Evolutionary conservation across 2,329 filamentous ascomycete genomes (phyloP).

Genomic region (Pseudogymnoascus sp.): DNA sequence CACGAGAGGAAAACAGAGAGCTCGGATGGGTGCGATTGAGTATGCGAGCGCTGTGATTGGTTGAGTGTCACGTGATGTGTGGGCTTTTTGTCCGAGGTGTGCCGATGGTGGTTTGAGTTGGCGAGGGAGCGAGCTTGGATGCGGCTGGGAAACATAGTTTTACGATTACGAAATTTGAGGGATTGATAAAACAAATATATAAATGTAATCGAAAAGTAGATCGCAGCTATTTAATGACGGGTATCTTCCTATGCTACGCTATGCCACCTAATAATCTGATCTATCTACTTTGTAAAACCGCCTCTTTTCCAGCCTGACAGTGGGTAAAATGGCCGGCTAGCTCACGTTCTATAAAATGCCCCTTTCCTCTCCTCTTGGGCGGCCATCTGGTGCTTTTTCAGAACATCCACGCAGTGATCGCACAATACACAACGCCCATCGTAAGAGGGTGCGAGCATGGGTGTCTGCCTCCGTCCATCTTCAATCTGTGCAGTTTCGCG

Average conservation of each 20-base stretch:
- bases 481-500: background rate
- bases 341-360: background rate
- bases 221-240: background rate
- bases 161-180: background rate
- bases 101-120: background rate
- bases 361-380: background rate
- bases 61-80: background rate
- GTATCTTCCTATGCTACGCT: background rate
- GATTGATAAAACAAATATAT: too few species aligned
- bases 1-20: background rate
- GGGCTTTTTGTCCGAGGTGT: background rate
- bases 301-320: background rate
- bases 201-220: background rate
- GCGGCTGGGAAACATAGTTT: background rate
- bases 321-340: background rate
- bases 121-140: background rate
- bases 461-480: background rate
- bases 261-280: background rate
- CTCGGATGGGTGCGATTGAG: background rate
- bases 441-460: background rate
- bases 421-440: background rate
- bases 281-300: background rate
- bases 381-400: background rate
- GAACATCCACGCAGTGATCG: background rate
- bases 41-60: background rate